Evolutionary conservation across 2,329 filamentous ascomycete species (phyloP), one percentile per base, ranked within the genome.

Genomic region (Microdochium paspali): DNA sequence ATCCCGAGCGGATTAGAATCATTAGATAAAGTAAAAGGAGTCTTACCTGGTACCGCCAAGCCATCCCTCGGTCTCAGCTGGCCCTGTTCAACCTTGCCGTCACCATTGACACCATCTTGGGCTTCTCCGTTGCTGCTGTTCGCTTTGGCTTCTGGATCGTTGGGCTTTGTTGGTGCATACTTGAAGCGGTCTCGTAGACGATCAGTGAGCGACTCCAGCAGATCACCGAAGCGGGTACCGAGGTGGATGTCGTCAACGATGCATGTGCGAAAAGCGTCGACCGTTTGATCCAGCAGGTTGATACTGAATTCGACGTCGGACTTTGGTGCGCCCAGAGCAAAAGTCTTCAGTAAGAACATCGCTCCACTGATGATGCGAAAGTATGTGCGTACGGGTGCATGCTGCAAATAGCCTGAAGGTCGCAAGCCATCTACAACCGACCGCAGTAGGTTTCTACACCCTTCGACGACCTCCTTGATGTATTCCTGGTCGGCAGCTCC

Each of bases 161-260:
- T n/a, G 70, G 68, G 48, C 66, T 73, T 53, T 68, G 72, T 71
- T 5, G 79, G 77, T 53, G 68, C 84, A 66, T 73, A 86, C 61
- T 80, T 89, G 56, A 93, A 88, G 6, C 85, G 78, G 55, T 83
- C 82, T 47, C 86, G 79, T 52, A 91, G 73, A 23, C 86, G 77
- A 50, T 83, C 82, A 0, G 85, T 90, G 35, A 93, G 68, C 1
- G 84, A 87, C 57, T 90, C 83, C n/a, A 91, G 77, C 44, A 91
- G 76, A 57, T 90, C 86, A 18, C 87, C 86, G 56, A 93, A 93
- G 7, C 87, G 79, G 50, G 86, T 89, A n/a, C 85, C 87, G 4
- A 93, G 74, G 61, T 93, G 87, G 7, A 91, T 86, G 55, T 93
- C 87, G 58, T 93, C 87, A 3, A 91, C 87, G 6, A 90, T 85